These are phyloP conservation scores for Penicillium flavigenum DNA, from an alignment of 495 filamentous ascomycete species.

Conservation along the genomic window DNA sequence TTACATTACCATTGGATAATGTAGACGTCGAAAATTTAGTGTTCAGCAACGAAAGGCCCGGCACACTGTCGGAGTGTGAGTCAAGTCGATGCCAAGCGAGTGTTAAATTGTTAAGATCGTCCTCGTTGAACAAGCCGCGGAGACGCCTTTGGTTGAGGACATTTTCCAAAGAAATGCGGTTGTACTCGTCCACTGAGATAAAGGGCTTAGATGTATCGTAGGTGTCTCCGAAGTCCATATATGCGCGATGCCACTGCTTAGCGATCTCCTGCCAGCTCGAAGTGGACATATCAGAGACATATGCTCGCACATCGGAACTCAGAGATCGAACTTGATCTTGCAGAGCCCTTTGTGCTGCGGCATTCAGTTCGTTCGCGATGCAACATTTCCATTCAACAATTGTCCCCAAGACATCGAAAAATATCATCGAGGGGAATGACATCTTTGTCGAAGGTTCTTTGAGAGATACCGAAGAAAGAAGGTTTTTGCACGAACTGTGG, in stretches of 20 bases:
- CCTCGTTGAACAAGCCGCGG: constrained; percentile 18
- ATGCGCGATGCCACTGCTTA: constrained; percentile 21
- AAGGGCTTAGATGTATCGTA: constrained; percentile 23
- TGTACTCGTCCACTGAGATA: constrained; percentile 25
- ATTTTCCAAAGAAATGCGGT: constrained; percentile 18
- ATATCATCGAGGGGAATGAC: constrained; percentile 17
- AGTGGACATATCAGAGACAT: constrained; percentile 16
- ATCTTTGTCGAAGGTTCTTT: constrained; percentile 10
- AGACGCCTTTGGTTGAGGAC: constrained; percentile 15
- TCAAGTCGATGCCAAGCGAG: constrained; percentile 26
- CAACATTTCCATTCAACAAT: constrained; percentile 26
- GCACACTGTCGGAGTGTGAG: constrained; percentile 19
- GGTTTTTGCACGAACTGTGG: neutral
- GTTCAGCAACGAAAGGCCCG: constrained; percentile 41
- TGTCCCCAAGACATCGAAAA: constrained; percentile 25
- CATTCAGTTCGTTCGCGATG: constrained; percentile 21
- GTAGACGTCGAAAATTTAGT: constrained; percentile 53
- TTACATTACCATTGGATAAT: constrained; percentile 69
- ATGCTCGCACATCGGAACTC: constrained; percentile 11
- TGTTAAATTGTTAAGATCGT: constrained; percentile 18
- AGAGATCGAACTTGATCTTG: constrained; percentile 12
- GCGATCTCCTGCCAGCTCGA: constrained; percentile 17
- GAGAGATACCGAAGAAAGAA: constrained; percentile 1
- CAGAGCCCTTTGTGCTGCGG: constrained; percentile 13
- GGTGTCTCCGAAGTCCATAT: constrained; percentile 24